Evolutionary conservation across 257 asterid species (phyloP), one percentile per base, ranked within the genome.

Genomic region (Pogostemon cablin): DNA sequence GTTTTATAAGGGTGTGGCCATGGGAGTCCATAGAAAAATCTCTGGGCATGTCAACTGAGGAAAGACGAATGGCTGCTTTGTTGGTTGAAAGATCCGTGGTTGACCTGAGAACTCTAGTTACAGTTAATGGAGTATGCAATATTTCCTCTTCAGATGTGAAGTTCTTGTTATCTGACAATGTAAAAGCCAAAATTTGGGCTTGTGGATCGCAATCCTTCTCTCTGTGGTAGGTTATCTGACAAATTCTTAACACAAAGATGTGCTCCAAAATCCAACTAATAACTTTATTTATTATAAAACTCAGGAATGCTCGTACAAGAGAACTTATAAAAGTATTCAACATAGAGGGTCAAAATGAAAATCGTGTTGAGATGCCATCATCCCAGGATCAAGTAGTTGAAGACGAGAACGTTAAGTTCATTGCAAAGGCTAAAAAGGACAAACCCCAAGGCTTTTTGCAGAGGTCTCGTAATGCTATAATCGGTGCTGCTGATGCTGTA

Each of bases 401-500:
- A 74, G 98, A 92, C 60, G 96, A 92, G 81, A 86, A 79, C 32
- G 89, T 78, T 11, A 89, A 87, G 71, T 65, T 81, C 37, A 89
- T 82, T 3, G 41, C 92, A 4, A 87, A 89, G 80, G 63, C 89
- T 9, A 92, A 89, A 77, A 92, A 89, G 82, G 98, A 92, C 53
- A 92, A 89, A 71, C 70, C 92, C 15, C 95, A 88, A 72, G 90
- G 86, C 69, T 92, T 92, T 62, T 69, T 92, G 75, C 98, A 92
- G 65, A 80, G 96, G 41, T 92, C 98, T 3, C 86, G 98, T n/a
- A 92, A 87, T 69, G 98, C 96, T 47, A 75, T 92, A 32, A 85
- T 85, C 78, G 96, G 98, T 7, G 98, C 98, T 40, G 98, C 96
- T 4, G 98, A 87, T 81, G 98, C 96, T 10, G 96, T 92, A 54